Evolutionary conservation across 2,329 filamentous ascomycete genomes (phyloP), one percentile per base, ranked within the genome.

Genomic region (Epicoccum nigrum): DNA sequence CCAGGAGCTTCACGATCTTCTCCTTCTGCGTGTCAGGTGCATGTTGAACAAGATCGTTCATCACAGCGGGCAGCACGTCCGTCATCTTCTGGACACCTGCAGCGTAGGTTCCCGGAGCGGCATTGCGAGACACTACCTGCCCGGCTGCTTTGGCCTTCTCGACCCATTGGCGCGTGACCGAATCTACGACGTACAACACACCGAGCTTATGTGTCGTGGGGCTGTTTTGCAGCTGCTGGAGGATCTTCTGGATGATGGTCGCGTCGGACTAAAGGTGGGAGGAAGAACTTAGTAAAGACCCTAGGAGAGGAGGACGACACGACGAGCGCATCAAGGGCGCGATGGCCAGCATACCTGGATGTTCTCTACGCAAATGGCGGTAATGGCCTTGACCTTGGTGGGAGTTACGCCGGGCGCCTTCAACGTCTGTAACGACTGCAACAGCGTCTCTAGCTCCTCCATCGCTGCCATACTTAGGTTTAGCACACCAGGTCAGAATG

Each of bases 161-260:
- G 81, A 96, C 86, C 93, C 94, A 99, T 81, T 95, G 93, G 78
- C 94, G 91, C 76, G 92, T 93, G 84, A 99, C 92, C 81, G 93
- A 96, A 83, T 99, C 94, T 92, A 99, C 90, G 79, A 97, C 92
- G 87, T 99, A 99, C 79, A 99, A 87, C 72, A 97, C 92, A 78
- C 94, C 94, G 76, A 99, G 84, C 79, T 99, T 99, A 84, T 99
- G 93, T 74, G 92, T 96, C 73, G 86, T 86, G 54, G 91, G 90
- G 63, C 92, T 88, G 77, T 94, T 96, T 77, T 95, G 96, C 83
- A 97, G 95, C 71, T 97, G 92, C 62, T 92, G 95, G 78, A 90
- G 96, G 70, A 99, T 88, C 75, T 96, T 97, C 75, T 96, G 92
- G 67, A 97, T 90, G 70, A 99, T 86, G 66, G 92, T 86, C 46